Conservation (phyloP, 148 eudicot genomes). For the Rhododendron molle region DNA sequence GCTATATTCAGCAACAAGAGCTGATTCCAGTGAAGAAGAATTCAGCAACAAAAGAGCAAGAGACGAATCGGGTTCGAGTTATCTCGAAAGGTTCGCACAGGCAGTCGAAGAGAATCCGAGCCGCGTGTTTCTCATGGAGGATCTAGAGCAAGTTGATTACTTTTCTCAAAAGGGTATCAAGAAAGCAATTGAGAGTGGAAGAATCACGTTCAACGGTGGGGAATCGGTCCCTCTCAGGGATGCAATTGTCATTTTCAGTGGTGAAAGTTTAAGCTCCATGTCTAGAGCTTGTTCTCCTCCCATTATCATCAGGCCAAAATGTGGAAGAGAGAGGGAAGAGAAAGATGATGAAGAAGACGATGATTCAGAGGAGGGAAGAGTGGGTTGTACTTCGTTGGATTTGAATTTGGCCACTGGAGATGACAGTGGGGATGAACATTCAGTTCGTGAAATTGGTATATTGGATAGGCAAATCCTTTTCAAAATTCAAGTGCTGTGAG, state of each 20-base stretch:
- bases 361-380: constrained; percentile 16
- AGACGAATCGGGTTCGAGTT: constrained; percentile 34
- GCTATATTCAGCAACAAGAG: constrained; percentile 35
- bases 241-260: constrained; percentile 63
- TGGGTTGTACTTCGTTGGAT: constrained; percentile 33
- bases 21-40: constrained; percentile 51
- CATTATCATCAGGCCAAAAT: constrained; percentile 29
- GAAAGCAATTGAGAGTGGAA: constrained; percentile 49
- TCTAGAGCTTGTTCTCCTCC: constrained; percentile 62
- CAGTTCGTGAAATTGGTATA: constrained; percentile 26
- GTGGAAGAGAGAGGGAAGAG: constrained; percentile 8
- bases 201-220: constrained; percentile 23
- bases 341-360: constrained; percentile 22
- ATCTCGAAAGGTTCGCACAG: constrained; percentile 44
- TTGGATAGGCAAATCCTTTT: constrained; percentile 53
- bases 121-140: constrained; percentile 60
- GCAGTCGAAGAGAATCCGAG: constrained; percentile 54
- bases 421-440: constrained; percentile 13
- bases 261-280: constrained; percentile 51
- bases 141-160: constrained; percentile 54
- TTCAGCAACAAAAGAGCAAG: constrained; percentile 46
- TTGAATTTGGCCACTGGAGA: constrained; percentile 44
- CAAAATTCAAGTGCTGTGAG: constrained; percentile 31
- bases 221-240: constrained; percentile 46
- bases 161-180: constrained; percentile 41